Conservation (phyloP, 768 basidiomycete genomes). For the Dendrothele bispora region DNA sequence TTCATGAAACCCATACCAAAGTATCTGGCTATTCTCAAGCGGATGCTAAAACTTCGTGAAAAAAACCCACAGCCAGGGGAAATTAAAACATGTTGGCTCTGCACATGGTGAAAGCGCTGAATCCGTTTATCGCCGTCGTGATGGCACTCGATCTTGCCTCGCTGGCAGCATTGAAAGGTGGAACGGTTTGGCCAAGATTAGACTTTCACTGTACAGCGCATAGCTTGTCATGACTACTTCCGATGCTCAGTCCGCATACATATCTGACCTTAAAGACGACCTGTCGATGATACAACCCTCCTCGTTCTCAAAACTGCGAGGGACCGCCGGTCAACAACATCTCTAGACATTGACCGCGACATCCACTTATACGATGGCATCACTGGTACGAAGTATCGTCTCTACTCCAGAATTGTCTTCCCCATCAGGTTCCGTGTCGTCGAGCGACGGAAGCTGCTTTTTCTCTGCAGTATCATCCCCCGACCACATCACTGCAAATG, state of each 20-base stretch:
- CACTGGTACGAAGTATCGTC: neutral
- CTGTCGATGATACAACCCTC: neutral
- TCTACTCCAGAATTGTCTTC: conserved; percentile 5
- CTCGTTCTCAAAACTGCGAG: neutral
- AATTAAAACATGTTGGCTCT: too few relatives aligned
- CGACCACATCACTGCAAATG: neutral
- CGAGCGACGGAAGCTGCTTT: conserved; percentile 4
- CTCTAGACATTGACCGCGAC: neutral
- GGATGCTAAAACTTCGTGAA: too few relatives aligned
- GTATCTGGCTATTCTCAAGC: too few relatives aligned
- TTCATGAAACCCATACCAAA: too few relatives aligned
- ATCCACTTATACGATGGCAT: neutral
- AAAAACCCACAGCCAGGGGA: too few relatives aligned
- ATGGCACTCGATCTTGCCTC: too few relatives aligned
- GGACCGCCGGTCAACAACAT: neutral
- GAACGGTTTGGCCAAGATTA: too few relatives aligned
- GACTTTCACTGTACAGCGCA: too few relatives aligned
- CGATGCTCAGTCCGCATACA: neutral
- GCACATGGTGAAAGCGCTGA: too few relatives aligned
- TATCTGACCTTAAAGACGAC: neutral
- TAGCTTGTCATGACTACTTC: neutral
- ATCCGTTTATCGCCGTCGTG: too few relatives aligned
- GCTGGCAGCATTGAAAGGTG: too few relatives aligned
- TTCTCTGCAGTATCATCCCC: neutral
- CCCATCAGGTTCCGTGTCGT: neutral